Evolutionary conservation across 2,329 filamentous ascomycete species (phyloP), one percentile per base, ranked within the genome.

Genomic region (Cordyceps sp.): DNA sequence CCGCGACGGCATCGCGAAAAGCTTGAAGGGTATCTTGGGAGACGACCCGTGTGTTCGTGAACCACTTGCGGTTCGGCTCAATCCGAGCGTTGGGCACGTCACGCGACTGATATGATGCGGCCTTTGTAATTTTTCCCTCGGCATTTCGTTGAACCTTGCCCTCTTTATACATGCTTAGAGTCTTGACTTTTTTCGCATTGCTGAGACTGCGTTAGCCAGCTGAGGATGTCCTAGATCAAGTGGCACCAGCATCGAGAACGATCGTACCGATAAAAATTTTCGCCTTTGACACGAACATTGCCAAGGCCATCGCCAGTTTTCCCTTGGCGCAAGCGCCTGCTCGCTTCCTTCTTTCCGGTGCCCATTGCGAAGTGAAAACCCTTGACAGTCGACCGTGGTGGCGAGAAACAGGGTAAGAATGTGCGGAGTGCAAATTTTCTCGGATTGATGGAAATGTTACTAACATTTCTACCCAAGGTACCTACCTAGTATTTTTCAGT

Each of bases 41-140:
- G 48, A 94, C 93, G 32, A 74, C 69, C 42, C 90, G 67, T 22
- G 88, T 93, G 56, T 94, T 94, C 47, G 78, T 83, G 60, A 98
- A 98, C 90, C 90, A 98, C 60, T 92, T 92, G 48, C 90, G 71
- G 59, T 96, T 92, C 31, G 90, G 90, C 62, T 96, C 88, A 49
- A 96, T 81, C 42, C 86, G 73, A 43, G 88, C 90, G 37, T 69
- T 73, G 29, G 88, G 86, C 16, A 77, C 59, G 23, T 93, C 85
- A 48, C 74, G 68, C 37, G 78, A 85, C 60, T 96, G 86, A 58
- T 74, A 93, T 13, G 73, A 68, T 30, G 85, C 85, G 41, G 84
- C 76, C 57, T 90, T 77, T 34, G 78, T 80, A 51, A 98, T 79
- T 46, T 88, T 75, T 47, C 90, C 90, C 10, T 69, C 61, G 30